Base-by-base conservation (phyloP, 2,329 filamentous ascomycete genomes). In the Chaetomium sp. region DNA sequence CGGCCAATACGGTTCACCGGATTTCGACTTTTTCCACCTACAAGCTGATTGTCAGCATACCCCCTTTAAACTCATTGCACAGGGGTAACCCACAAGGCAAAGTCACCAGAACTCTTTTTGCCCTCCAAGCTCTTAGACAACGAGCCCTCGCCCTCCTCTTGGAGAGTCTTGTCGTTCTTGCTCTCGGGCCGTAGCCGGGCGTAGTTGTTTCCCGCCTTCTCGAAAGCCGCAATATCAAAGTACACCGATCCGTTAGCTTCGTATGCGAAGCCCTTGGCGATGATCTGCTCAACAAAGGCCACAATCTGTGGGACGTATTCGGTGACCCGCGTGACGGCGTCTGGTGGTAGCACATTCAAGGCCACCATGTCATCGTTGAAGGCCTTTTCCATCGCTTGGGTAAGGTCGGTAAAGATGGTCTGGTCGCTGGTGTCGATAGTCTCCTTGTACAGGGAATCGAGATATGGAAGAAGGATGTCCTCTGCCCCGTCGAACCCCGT, bases 271-370 rank as follows among this genome's bases (percentile, higher is more conserved):
- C 88, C 87, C 67, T 96, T 95, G 51, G 87, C 75, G 27, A 95
- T 83, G 55, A 96, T 89, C 61, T 81, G 84, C 65, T 92, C 81
- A 0, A 96, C 89, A 60, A 95, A 96, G 8, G 80, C 76, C 46
- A 88, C 89, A 66, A 97, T 96, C 66, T 95, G 85, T 0, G 86
- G 85, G 4, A 92, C 88, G 64, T 94, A 96, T 65, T 96, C 90
- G 1, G 91, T 96, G n/a, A 96, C 92, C 55, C 91, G 79, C 0
- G 91, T 96, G 33, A 96, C 76, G 37, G 87, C 81, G 65, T 95
- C 88, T 0, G 92, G 91, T 27, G 85, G 79, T 41, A 92, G 76
- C 9, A 95, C 89, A 65, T 97, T 97, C 50, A 97, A 75, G 6
- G 85, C 84, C 59, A 84, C 80, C 86, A 97, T 91, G 66, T 97